A percentile compares a stretch with the other conserved stretches of the same genome.
These are phyloP conservation scores for Xylaria sp. DNA, from an alignment of 2,329 filamentous ascomycete genomes.

Conservation along the genomic window DNA sequence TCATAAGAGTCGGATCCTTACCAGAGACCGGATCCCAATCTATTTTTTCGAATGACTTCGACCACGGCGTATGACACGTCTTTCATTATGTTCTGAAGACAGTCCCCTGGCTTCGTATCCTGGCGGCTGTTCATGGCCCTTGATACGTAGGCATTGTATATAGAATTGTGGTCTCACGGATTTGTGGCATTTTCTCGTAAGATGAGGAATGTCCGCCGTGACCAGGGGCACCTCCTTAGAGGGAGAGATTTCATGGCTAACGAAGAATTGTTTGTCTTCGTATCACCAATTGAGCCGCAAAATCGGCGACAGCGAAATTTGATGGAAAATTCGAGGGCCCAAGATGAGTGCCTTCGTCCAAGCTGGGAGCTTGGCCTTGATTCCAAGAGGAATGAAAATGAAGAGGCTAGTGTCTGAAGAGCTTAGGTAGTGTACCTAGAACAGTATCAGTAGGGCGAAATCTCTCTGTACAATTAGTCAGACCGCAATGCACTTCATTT, in stretches of 20 bases:
- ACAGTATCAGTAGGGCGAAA: conserved; percentile 16
- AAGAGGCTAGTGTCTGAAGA: not conserved
- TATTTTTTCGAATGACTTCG: not conserved
- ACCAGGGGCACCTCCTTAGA: not conserved
- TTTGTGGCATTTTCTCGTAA: conserved; percentile 3
- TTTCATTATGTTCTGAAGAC: conserved; percentile 11
- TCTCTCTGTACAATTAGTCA: conserved; percentile 20
- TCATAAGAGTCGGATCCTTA: conserved; percentile 3
- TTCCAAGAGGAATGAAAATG: conserved; percentile 16
- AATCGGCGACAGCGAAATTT: conserved; percentile 2
- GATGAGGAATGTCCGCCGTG: conserved; percentile 13
- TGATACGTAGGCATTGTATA: conserved; percentile 31
- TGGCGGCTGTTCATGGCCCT: conserved; percentile 2
- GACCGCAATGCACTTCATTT: conserved; percentile 21
- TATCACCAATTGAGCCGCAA: conserved; percentile 12
- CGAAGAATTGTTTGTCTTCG: conserved; percentile 1
- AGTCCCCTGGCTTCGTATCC: conserved; percentile 1
- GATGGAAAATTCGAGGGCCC: not conserved
- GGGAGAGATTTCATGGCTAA: conserved; percentile 20
- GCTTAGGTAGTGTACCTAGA: conserved; percentile 31
- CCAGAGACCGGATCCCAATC: not conserved
- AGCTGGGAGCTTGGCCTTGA: conserved; percentile 7
- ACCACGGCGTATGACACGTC: not conserved
- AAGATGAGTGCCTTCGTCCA: conserved; percentile 7
- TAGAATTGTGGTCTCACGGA: conserved; percentile 16